Conservation (phyloP, 2,329 filamentous ascomycete genomes). For the Fusarium drepaniforme region DNA sequence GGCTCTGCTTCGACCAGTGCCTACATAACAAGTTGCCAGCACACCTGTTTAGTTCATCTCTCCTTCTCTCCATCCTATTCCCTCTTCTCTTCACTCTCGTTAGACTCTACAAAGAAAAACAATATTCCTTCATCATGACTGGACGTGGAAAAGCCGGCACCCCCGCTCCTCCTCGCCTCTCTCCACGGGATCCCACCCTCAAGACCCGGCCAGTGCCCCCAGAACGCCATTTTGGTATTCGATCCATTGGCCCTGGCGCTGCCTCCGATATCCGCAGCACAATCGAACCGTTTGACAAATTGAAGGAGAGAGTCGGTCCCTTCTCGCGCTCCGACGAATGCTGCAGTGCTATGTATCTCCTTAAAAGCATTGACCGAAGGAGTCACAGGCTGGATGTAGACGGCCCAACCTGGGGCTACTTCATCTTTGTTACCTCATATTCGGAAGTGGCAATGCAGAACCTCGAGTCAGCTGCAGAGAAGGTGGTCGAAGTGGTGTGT, state of each 20-base stretch:
- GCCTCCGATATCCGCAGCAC: conserved; percentile 9
- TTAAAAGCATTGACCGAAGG: background rate
- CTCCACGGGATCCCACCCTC: conserved; percentile 18
- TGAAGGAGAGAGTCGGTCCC: background rate
- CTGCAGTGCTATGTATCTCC: background rate
- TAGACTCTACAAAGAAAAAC: background rate
- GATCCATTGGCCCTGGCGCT: conserved; percentile 24
- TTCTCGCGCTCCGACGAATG: conserved; percentile 15
- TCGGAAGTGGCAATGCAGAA: background rate
- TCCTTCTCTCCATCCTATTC: background rate
- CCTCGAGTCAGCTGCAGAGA: conserved; percentile 8
- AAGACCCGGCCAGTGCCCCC: conserved; percentile 3
- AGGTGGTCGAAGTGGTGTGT: conserved; percentile 5
- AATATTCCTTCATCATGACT: background rate
- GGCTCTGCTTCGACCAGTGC: background rate
- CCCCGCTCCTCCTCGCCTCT: background rate
- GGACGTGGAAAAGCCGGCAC: background rate
- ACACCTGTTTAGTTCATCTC: background rate
- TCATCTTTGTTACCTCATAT: conserved; percentile 28
- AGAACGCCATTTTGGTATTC: conserved; percentile 13
- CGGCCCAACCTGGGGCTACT: conserved; percentile 33
- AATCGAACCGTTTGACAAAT: background rate
- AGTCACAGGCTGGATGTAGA: conserved; percentile 6
- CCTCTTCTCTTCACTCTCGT: background rate
- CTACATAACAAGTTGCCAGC: background rate